phyloP scores from a whole-genome alignment of 164 flowering plant species.

The Chimonanthus salicifolius region DNA sequence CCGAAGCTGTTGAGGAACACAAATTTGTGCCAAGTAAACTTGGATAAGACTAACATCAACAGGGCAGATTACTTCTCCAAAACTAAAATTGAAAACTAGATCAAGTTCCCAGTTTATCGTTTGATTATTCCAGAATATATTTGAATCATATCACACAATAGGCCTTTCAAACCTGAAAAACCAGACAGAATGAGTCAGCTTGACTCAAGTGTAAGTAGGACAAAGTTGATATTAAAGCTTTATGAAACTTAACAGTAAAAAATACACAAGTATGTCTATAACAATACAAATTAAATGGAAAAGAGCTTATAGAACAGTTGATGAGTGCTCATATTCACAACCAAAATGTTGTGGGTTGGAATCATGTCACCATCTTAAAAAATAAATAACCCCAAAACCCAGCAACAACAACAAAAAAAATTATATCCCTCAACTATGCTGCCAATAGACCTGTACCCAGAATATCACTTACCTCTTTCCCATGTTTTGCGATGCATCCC shows the following conservation, averaged over 20 bases:
- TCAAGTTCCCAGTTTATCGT: too few relatives aligned
- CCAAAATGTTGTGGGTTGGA: too few relatives aligned
- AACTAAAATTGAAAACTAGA: too few relatives aligned
- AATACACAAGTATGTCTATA: not conserved
- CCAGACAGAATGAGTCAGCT: not conserved
- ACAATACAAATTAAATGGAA: not conserved
- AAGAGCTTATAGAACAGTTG: too few relatives aligned
- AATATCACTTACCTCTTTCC: constrained; percentile 59
- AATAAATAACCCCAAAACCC: not conserved
- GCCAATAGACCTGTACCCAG: not conserved
- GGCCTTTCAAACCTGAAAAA: not conserved
- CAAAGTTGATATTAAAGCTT: not conserved
- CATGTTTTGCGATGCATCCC: constrained; percentile 85
- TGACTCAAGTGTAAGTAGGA: not conserved
- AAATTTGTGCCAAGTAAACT: too few relatives aligned
- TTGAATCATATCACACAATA: not conserved
- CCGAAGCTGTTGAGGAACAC: not conserved
- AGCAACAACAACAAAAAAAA: not conserved
- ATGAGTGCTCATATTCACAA: too few relatives aligned
- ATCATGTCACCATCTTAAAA: too few relatives aligned
- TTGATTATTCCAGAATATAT: not conserved
- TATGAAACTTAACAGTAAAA: too few relatives aligned
- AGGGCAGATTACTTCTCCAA: too few relatives aligned
- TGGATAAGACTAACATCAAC: not conserved
- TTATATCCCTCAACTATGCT: not conserved